phyloP scores from a whole-genome alignment of 257 asterid genomes.

The Solanum tacnaense region DNA sequence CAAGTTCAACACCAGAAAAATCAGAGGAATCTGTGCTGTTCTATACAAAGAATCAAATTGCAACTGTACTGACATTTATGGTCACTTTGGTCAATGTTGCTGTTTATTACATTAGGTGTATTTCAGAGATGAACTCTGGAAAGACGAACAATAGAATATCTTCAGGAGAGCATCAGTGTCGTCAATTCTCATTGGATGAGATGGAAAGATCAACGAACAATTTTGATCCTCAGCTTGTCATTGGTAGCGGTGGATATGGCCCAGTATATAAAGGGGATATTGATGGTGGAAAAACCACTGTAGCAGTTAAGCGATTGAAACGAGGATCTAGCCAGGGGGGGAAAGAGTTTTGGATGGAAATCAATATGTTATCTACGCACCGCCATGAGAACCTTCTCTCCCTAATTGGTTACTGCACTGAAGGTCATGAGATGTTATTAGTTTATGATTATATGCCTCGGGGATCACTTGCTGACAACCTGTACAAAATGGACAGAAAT shows the following conservation, averaged over 20 bases:
- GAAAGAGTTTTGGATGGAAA: constrained; percentile 48
- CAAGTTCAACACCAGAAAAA: not conserved
- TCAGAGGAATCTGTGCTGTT: constrained; percentile 1
- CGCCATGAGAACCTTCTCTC: constrained; percentile 54
- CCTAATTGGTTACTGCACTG: constrained; percentile 58
- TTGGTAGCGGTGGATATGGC: constrained; percentile 74
- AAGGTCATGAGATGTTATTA: constrained; percentile 42
- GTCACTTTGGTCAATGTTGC: constrained; percentile 32
- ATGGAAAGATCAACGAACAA: constrained; percentile 35
- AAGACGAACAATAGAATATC: constrained; percentile 16
- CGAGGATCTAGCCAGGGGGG: constrained; percentile 47
- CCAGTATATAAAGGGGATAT: constrained; percentile 51
- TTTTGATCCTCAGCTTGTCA: constrained; percentile 31
- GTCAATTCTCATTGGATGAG: constrained; percentile 52
- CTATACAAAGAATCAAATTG: constrained; percentile 13
- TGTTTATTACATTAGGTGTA: constrained; percentile 26
- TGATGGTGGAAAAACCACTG: constrained; percentile 30
- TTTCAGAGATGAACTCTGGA: constrained; percentile 21
- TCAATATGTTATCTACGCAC: constrained; percentile 47
- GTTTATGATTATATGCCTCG: constrained; percentile 46
- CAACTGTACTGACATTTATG: constrained; percentile 17
- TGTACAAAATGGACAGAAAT: constrained; percentile 22
- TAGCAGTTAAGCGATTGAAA: constrained; percentile 48
- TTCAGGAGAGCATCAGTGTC: constrained; percentile 23
- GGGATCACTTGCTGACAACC: constrained; percentile 52